These are phyloP conservation scores for Cladobotryum protrusum DNA, from an alignment of 2,329 filamentous ascomycete species.

Conservation along the genomic window DNA sequence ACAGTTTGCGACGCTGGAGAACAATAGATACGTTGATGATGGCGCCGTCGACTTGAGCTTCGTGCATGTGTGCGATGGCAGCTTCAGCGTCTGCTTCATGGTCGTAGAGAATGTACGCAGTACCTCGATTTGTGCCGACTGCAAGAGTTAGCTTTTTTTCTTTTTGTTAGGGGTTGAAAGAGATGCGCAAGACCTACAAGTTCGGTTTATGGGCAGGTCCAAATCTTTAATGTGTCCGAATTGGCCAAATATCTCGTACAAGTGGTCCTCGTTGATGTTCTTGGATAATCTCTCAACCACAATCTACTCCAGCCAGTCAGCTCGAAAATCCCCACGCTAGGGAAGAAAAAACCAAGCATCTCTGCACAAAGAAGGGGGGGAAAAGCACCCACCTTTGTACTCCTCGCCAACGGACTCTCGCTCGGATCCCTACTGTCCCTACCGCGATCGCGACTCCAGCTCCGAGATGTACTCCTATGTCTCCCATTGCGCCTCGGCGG, in stretches of 20 bases:
- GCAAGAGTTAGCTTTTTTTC: background rate
- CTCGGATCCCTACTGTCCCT: slow-evolving; percentile 33
- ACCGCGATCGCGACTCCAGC: slow-evolving; percentile 28
- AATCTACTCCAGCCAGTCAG: slow-evolving; percentile 51
- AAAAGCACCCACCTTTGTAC: slow-evolving; percentile 46
- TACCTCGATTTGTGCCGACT: slow-evolving; percentile 88
- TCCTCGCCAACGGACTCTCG: slow-evolving; percentile 34
- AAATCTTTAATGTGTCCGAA: slow-evolving; percentile 84
- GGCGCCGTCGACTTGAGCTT: slow-evolving; percentile 84
- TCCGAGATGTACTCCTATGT: slow-evolving; percentile 23
- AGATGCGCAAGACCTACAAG: slow-evolving; percentile 51
- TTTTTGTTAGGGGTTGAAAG: background rate
- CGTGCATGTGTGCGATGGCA: slow-evolving; percentile 95
- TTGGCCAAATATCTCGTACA: slow-evolving; percentile 84
- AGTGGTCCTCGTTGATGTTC: slow-evolving; percentile 82
- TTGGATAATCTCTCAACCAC: slow-evolving; percentile 94
- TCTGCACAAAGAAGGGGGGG: too few species aligned
- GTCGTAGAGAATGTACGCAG: slow-evolving; percentile 83
- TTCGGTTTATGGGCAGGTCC: slow-evolving; percentile 82
- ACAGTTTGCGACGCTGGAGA: slow-evolving; percentile 75
- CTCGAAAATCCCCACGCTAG: background rate
- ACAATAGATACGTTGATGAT: slow-evolving; percentile 84
- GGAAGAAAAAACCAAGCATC: background rate
- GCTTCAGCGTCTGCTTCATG: slow-evolving; percentile 73
- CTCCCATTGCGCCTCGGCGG: slow-evolving; percentile 29